Evolutionary conservation across 1,284 basidiomycete species (phyloP), one percentile per base, ranked within the genome.

Genomic region (Apiotrichum sp.): DNA sequence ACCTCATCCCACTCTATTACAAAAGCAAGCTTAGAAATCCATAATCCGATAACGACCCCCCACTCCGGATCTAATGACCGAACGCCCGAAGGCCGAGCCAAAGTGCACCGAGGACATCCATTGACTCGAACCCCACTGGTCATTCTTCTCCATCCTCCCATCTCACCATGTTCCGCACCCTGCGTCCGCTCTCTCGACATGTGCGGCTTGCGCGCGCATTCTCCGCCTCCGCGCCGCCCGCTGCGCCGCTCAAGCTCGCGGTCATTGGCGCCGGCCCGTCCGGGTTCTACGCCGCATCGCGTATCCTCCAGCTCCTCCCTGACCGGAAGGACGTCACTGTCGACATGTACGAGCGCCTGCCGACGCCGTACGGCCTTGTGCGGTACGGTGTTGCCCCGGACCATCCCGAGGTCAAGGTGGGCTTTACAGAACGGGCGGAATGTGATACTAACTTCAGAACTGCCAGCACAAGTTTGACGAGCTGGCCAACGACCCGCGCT

Each of bases 341-440:
- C 11, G 89, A 98, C 72, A 79, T 99, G 73, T 98, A 87, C 71
- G 96, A 99, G 76, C 81, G 90, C 22, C 80, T 97, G 3, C 97
- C 95, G 80, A 86, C 90, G 34, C 96, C 96, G 3, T 90, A 96
- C 71, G 96, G 96, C 0, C 82, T 98, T 0, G 93, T 95, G 1
- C 80, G 96, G 42, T 98, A 96, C 68, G 95, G 96, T 1, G 96
- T 99, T 6, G 96, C 96, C 8, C 95, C 96, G 41, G 96, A 98
- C 77, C 96, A 99, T 75, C 93, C 95, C 1, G 95, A 98, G 79
- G 95, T 98, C 70, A 98, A 97, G 82, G 92, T 87, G 68, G 52
- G 82, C 29, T 29, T 29, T 29, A 29, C 29, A 29, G 29, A 29
- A 29, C 29, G 29, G 29, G 29, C 29, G 29, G 29, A 29, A 29